Conservation (phyloP, 768 basidiomycete genomes). For the Tylopilus intermedius region DNA sequence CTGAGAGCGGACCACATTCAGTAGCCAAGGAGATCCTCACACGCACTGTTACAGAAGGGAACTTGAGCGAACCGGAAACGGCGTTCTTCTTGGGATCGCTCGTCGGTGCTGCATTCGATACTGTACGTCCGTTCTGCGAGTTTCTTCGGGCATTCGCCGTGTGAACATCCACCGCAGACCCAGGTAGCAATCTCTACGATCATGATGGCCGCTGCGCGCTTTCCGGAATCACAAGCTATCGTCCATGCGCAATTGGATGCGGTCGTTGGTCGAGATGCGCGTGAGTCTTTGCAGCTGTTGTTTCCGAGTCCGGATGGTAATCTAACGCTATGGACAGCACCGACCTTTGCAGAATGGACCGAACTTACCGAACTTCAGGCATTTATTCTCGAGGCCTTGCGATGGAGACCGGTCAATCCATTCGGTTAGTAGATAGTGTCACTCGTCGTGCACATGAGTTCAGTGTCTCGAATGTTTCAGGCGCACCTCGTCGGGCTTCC, state of each 20-base stretch:
- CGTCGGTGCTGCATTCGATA: slow-evolving; percentile 61
- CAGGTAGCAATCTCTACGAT: slow-evolving; percentile 26
- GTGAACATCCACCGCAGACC: slow-evolving; percentile 12
- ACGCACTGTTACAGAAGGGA: slow-evolving; percentile 40
- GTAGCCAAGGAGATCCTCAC: slow-evolving; percentile 54
- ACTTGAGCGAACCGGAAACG: slow-evolving; percentile 46
- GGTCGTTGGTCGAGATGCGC: slow-evolving; percentile 32
- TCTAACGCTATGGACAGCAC: slow-evolving; percentile 26
- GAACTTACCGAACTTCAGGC: slow-evolving; percentile 34
- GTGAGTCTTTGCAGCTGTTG: slow-evolving; percentile 16
- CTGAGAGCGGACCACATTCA: slow-evolving; percentile 19
- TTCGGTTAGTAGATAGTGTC: slow-evolving; percentile 17
- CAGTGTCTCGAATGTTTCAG: neutral
- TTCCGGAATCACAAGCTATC: slow-evolving; percentile 30
- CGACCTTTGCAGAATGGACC: slow-evolving; percentile 33
- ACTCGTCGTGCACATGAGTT: neutral
- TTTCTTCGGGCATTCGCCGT: neutral
- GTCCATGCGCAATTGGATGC: slow-evolving; percentile 37
- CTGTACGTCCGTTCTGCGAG: slow-evolving; percentile 24
- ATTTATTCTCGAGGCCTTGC: slow-evolving; percentile 34
- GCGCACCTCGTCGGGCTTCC: slow-evolving; percentile 21
- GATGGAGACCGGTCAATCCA: slow-evolving; percentile 38
- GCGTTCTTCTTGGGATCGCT: slow-evolving; percentile 58
- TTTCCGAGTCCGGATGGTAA: neutral
- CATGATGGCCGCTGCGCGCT: slow-evolving; percentile 36